phyloP scores from a whole-genome alignment of 129 eudicot species.

The Mikania micrantha region DNA sequence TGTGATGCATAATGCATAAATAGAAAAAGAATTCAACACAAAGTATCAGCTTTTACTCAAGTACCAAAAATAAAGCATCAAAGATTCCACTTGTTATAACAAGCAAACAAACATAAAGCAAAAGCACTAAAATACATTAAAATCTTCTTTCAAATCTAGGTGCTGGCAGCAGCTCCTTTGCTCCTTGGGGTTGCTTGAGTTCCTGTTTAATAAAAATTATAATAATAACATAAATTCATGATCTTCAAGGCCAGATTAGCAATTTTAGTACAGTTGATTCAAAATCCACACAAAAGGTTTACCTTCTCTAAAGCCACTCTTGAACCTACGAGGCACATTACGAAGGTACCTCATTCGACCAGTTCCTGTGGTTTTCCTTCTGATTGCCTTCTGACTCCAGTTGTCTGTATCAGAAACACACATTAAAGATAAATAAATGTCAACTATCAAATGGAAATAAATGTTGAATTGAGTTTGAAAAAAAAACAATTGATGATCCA shows the following conservation, averaged over 20 bases:
- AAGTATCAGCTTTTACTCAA: slow-evolving; percentile 13
- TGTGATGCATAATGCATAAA: not conserved
- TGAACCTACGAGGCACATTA: slow-evolving; percentile 60
- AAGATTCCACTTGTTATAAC: not conserved
- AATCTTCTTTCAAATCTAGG: slow-evolving; percentile 30
- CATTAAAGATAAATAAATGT: not conserved
- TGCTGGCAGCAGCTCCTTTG: slow-evolving; percentile 44
- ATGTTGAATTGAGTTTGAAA: not conserved
- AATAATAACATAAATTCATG: not conserved
- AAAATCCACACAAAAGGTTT: not conserved
- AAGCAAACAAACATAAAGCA: slow-evolving; percentile 19
- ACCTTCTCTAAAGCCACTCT: slow-evolving; percentile 67
- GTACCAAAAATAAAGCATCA: slow-evolving; percentile 19
- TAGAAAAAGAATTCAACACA: not conserved
- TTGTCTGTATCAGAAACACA: slow-evolving; percentile 18
- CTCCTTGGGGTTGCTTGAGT: slow-evolving; percentile 70
- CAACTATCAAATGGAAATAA: not conserved
- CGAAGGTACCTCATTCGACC: slow-evolving; percentile 76
- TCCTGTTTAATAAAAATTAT: slow-evolving; percentile 18
- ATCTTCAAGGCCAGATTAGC: not conserved
- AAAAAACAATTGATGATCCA: too few species aligned
- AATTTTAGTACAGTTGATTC: not conserved
- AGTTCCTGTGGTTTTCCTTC: slow-evolving; percentile 70
- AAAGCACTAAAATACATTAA: slow-evolving; percentile 19
- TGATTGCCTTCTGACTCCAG: slow-evolving; percentile 51